phyloP scores from a whole-genome alignment of 164 flowering plant species.

The Litsea cubeba region DNA sequence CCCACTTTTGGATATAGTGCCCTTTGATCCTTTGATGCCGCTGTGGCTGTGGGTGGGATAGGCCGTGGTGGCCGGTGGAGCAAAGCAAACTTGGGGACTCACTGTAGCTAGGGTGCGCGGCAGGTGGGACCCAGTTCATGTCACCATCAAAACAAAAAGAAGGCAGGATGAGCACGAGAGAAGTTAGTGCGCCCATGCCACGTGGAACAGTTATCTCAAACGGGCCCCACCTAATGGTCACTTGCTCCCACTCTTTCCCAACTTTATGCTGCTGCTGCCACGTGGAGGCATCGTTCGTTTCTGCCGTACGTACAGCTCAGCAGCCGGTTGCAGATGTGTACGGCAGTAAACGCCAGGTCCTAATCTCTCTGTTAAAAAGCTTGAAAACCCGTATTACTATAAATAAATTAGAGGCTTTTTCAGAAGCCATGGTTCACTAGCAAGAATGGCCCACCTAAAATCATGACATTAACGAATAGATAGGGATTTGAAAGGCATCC shows the following conservation, averaged over 20 bases:
- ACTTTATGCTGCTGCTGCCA: background rate
- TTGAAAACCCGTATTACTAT: background rate
- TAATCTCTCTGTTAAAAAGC: background rate
- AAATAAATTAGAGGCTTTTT: background rate
- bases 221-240: background rate
- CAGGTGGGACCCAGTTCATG: background rate
- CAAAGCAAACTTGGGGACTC: background rate
- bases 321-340: background rate
- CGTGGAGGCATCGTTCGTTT: background rate
- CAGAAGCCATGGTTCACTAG: too few relatives aligned
- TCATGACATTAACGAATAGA: too few relatives aligned
- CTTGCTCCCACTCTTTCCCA: background rate
- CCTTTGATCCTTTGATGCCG: too few relatives aligned
- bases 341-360: background rate
- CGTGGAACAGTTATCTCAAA: background rate
- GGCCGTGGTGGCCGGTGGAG: too few relatives aligned
- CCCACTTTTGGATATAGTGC: too few relatives aligned
- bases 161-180: slow-evolving; percentile 2
- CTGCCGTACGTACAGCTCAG: background rate
- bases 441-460: too few relatives aligned
- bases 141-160: background rate
- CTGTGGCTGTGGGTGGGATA: too few relatives aligned
- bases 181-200: background rate
- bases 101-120: slow-evolving; percentile 7
- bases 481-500: too few relatives aligned